Conservation (phyloP, 768 basidiomycete genomes). For the Termitomyces sp. region DNA sequence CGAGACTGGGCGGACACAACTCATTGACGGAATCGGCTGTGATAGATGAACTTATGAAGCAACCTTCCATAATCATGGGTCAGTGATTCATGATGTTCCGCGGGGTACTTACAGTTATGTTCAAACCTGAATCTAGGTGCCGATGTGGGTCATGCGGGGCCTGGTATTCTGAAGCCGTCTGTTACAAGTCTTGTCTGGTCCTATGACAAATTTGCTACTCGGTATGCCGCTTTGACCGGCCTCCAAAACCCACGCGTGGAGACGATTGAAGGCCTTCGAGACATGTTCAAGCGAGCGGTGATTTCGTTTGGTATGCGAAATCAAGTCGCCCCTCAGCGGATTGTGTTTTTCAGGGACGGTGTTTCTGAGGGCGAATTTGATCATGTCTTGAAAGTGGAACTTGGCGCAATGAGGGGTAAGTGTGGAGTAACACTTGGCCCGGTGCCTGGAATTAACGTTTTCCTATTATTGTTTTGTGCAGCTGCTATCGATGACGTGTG, state of each 20-base stretch:
- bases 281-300: conserved; percentile 25
- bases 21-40: conserved; percentile 24
- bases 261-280: conserved; percentile 35
- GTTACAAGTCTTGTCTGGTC: conserved; percentile 58
- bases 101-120: neutral
- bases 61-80: conserved; percentile 37
- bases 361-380: conserved; percentile 25
- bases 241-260: conserved; percentile 45
- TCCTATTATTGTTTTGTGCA: neutral
- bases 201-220: conserved; percentile 33
- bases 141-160: conserved; percentile 58
- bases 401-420: conserved; percentile 10
- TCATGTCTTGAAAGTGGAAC: conserved; percentile 13
- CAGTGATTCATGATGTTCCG: neutral
- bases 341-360: conserved; percentile 21
- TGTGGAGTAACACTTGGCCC: neutral
- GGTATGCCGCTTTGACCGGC: conserved; percentile 35
- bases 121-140: conserved; percentile 28
- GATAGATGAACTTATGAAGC: conserved; percentile 16
- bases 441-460: neutral
- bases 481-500: conserved; percentile 31
- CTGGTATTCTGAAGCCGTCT: conserved; percentile 47
- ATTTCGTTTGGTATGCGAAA: conserved; percentile 8
- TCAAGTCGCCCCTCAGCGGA: neutral
- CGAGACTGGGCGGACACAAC: conserved; percentile 48